phyloP scores from a whole-genome alignment of 78 protist species.

The Dictyostelium brefeldianum region DNA sequence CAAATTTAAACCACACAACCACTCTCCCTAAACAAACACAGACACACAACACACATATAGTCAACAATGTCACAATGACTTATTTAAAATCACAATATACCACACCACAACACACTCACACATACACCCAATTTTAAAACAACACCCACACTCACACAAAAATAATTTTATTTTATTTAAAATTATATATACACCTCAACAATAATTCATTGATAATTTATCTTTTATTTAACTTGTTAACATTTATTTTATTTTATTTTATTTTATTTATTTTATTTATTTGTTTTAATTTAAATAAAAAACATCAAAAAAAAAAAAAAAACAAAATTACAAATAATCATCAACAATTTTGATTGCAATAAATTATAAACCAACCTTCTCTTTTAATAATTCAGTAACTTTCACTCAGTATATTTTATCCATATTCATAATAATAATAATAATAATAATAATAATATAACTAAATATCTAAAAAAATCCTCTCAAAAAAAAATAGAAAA shows the following conservation, averaged over 20 bases:
- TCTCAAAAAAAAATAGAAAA: not conserved
- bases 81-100: not conserved
- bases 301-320: constrained; percentile 8
- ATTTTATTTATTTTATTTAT: not conserved
- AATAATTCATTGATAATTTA: constrained; percentile 13
- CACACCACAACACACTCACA: not conserved
- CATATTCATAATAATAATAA: not conserved
- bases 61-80: constrained; percentile 26
- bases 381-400: too few species aligned
- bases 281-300: not conserved
- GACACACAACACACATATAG: not conserved
- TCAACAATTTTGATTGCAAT: constrained; percentile 15
- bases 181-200: constrained; percentile 3
- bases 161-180: not conserved
- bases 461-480: not conserved
- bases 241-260: not conserved
- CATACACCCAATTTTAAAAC: constrained; percentile 8
- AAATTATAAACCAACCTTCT: not conserved
- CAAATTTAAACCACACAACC: not conserved
- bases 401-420: not conserved
- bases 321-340: constrained; percentile 7
- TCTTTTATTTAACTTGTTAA: not conserved
- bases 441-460: not conserved
- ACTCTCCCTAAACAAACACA: not conserved
- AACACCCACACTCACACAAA: not conserved